Evolutionary conservation across 108 stramenopile genomes (phyloP).

Genomic region (Epipyxis sp.): DNA sequence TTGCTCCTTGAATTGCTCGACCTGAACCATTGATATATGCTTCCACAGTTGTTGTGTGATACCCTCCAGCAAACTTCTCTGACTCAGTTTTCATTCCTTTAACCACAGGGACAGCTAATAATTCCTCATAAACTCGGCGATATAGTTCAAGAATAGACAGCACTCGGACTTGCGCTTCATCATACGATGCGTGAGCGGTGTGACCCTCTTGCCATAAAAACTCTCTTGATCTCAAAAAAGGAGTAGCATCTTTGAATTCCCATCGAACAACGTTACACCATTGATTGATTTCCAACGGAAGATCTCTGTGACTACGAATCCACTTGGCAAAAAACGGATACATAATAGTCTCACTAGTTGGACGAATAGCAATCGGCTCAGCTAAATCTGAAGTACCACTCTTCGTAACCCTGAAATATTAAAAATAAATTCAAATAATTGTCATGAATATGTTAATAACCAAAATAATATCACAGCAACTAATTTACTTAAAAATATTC

Average conservation of each 20-base stretch:
- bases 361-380: slow-evolving; percentile 93
- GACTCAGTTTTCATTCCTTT: slow-evolving; percentile 94
- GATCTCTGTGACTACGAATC: slow-evolving; percentile 79
- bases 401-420: too few relatives aligned
- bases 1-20: slow-evolving; percentile 98
- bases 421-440: too few relatives aligned
- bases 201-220: slow-evolving; percentile 99
- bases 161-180: slow-evolving; percentile 94
- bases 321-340: slow-evolving; percentile 95
- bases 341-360: slow-evolving; percentile 98
- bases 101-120: slow-evolving; percentile 95
- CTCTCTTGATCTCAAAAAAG: slow-evolving; percentile 91
- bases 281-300: slow-evolving; percentile 96
- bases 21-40: slow-evolving; percentile 95
- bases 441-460: too few relatives aligned
- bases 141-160: slow-evolving; percentile 91
- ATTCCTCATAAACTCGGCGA: slow-evolving; percentile 89
- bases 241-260: slow-evolving; percentile 99
- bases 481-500: too few relatives aligned
- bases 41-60: slow-evolving; percentile 95
- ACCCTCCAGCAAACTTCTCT: slow-evolving; percentile 98
- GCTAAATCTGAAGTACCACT: slow-evolving; percentile 79
- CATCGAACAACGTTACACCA: slow-evolving; percentile 98
- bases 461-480: too few relatives aligned
- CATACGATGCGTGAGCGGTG: slow-evolving; percentile 92